phyloP scores from a whole-genome alignment of 2,329 filamentous ascomycete genomes.

The Calonectria naviculata region DNA sequence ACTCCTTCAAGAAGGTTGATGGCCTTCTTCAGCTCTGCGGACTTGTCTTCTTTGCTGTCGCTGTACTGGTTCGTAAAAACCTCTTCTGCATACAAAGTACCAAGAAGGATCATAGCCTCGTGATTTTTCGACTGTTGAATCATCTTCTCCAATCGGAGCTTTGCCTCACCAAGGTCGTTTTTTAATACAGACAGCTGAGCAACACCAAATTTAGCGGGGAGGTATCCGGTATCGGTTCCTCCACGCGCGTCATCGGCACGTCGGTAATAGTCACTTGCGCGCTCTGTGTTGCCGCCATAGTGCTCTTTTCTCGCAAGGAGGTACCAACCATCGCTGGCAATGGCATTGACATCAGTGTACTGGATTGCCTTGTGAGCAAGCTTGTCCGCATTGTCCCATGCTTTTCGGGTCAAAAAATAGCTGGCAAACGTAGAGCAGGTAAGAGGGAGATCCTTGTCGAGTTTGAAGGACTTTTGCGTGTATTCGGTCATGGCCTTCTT shows the following conservation, averaged over 20 bases:
- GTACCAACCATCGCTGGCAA: constrained; percentile 98
- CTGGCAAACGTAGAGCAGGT: constrained; percentile 90
- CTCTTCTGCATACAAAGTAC: constrained; percentile 93
- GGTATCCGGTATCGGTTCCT: constrained; percentile 88
- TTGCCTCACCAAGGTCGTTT: constrained; percentile 89
- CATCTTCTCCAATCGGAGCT: constrained; percentile 94
- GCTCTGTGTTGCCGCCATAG: constrained; percentile 78
- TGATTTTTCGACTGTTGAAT: constrained; percentile 84
- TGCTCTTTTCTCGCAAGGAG: constrained; percentile 92
- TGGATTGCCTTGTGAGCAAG: constrained; percentile 94
- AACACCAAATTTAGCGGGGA: constrained; percentile 94
- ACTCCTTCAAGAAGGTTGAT: constrained; percentile 86
- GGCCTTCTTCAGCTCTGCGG: constrained; percentile 86
- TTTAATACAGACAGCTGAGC: constrained; percentile 89
- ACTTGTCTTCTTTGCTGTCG: constrained; percentile 87
- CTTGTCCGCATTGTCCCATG: constrained; percentile 83
- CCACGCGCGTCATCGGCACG: constrained; percentile 92
- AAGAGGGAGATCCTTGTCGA: constrained; percentile 90
- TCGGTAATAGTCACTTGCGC: constrained; percentile 87
- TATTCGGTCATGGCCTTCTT: constrained; percentile 95
- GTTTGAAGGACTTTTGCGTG: constrained; percentile 92
- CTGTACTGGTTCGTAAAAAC: constrained; percentile 82
- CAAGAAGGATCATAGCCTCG: constrained; percentile 92
- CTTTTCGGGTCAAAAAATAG: constrained; percentile 89
- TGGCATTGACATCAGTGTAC: constrained; percentile 93